These are phyloP conservation scores for Xylaria sp. DNA, from an alignment of 2,329 filamentous ascomycete species.

Conservation along the genomic window DNA sequence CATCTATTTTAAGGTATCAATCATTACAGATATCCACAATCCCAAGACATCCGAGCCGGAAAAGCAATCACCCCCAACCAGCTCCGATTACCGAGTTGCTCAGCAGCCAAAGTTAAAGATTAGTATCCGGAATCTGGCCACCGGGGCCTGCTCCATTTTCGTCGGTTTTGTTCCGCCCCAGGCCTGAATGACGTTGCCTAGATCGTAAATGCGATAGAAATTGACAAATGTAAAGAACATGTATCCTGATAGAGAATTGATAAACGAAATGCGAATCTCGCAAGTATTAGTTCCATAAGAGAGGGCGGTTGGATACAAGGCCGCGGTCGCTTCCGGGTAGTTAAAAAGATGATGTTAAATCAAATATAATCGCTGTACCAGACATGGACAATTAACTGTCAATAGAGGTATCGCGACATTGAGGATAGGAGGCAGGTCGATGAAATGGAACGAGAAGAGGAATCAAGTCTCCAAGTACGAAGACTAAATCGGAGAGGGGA, in stretches of 20 bases:
- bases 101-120: slow-evolving; percentile 40
- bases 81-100: slow-evolving; percentile 36
- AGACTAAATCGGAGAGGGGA: slow-evolving; percentile 34
- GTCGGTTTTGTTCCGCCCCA: slow-evolving; percentile 39
- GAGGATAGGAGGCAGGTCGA: slow-evolving; percentile 54
- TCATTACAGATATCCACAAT: slow-evolving; percentile 37
- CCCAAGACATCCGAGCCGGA: slow-evolving; percentile 27
- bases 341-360: slow-evolving; percentile 43
- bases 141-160: slow-evolving; percentile 47
- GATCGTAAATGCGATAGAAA: slow-evolving; percentile 40
- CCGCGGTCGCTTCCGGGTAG: slow-evolving; percentile 21
- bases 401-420: slow-evolving; percentile 62
- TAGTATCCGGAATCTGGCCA: slow-evolving; percentile 45
- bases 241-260: slow-evolving; percentile 30
- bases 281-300: slow-evolving; percentile 33
- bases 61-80: slow-evolving; percentile 36
- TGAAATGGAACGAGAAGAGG: slow-evolving; percentile 44
- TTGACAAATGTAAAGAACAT: slow-evolving; percentile 31
- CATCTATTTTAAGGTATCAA: slow-evolving; percentile 42
- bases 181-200: slow-evolving; percentile 41
- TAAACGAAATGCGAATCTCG: slow-evolving; percentile 34
- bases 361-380: slow-evolving; percentile 62
- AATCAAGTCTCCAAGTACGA: slow-evolving; percentile 37
- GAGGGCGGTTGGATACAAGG: background rate
- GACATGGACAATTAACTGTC: slow-evolving; percentile 63